Evolutionary conservation across 139 green algal genomes (phyloP), one percentile per base, ranked within the genome.

Genomic region (Tetradesmus obliquus): DNA sequence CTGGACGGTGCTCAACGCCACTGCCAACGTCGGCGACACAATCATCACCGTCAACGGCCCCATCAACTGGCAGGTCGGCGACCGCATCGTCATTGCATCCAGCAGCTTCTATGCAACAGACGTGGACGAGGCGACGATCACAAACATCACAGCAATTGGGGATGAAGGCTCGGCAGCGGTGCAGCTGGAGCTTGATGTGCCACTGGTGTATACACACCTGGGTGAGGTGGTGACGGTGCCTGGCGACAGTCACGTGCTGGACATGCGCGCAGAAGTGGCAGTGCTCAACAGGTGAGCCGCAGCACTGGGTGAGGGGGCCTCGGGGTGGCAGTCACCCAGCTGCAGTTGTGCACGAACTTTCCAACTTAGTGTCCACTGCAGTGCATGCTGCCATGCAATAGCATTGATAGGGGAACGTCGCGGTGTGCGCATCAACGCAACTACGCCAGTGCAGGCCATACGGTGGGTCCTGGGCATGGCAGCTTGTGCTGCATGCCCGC

Each of bases 181-280:
- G 6, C 82, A 90, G 3, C 45, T 97, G 2, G 22, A 1, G 0
- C 79, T 97, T 19, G 57, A 87, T 69, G 15, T 72, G 17, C 24
- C 95, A 2, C 89, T 96, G 53, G 3, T 86, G 8, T 96, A 94
- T 80, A 93, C 89, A 0, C 95, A 97, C 87, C 84, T 96, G 62
- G 95, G 95, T 4, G 89, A 94, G 17, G 15, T 93, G 12, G 13
- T 93, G 57, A 91, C 71, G 3, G 76, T 90, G 1, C 51, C 69
- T 55, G 92, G 93, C 24, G 86, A 91, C 54, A 24, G 88, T 1
- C 82, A 91, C 8, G 60, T 88, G 17, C 74, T 97, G 32, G 94
- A 96, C 85, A 97, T 97, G 92, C 92, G 93, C 3, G 95, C 92
- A 1, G 95, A 96, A 88, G 94, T 97, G 55, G 82, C 90, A 19